Evolutionary conservation across 495 filamentous ascomycete species (phyloP), one percentile per base, ranked within the genome.

Genomic region (Penicillium ochrochloron): DNA sequence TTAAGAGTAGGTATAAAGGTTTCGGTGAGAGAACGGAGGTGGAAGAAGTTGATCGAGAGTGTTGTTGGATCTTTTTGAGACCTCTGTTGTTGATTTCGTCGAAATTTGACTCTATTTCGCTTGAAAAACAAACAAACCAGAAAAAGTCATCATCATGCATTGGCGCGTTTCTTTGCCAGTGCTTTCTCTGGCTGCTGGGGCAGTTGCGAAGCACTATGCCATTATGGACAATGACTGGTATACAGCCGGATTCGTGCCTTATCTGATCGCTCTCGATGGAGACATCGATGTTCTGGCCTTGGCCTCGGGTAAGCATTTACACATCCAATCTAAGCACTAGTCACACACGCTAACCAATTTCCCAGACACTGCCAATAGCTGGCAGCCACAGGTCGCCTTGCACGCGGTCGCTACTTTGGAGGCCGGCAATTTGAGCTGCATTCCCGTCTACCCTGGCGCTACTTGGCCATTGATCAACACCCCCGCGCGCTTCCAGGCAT

Each of bases 171-270:
- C 65, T 17, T 37, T 69, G 50, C 44, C 68, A 61, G 57, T 66
- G 60, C 59, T 70, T 9, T 65, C 59, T 55, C 58, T 63, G 60
- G 61, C 60, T 31, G 55, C 68, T 46, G 58, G 64, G 6, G 56
- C 21, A 21, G 6, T 65, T 46, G 62, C 67, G 14, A 68, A 69
- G 58, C 66, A 65, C 44, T 70, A 72, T 62, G 71, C 66, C 27
- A 73, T 77, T 53, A 55, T 76, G 56, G 76, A 78, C 57, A 77
- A 77, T 56, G 74, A 79, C 66, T 79, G 73, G 73, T 66, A 68
- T 56, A 66, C 74, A 17, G 70, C 71, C 7, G 70, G 61, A 17
- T 74, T 76, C 41, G 71, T 77, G 4, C 68, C 73, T 19, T 76
- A 75, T 56, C 57, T 76, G 7, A 34, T 78, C 21, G 74, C 76